Percentiles rank a stretch among this genome's conserved stretches.
phyloP scores from a whole-genome alignment of 257 asterid species.

The Asclepias syriaca region DNA sequence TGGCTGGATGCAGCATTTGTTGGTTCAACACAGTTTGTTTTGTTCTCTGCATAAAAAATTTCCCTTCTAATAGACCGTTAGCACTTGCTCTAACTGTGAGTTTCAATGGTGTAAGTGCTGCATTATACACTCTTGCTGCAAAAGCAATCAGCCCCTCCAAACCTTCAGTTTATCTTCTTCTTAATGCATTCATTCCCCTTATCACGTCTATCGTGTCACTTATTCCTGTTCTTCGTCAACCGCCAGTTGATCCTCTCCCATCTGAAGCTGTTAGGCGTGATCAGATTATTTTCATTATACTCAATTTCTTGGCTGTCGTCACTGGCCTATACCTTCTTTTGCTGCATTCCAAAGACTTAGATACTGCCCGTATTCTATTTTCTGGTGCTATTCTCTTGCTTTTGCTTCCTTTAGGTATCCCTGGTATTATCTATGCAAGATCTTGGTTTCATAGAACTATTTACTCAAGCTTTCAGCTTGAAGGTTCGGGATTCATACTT shows the following conservation, averaged over 20 bases:
- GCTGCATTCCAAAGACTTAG: constrained; percentile 40
- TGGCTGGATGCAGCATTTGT: constrained; percentile 85
- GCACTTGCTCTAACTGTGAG: constrained; percentile 85
- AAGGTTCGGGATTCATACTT: constrained; percentile 57
- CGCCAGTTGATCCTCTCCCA: constrained; percentile 28
- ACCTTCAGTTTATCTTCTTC: constrained; percentile 59
- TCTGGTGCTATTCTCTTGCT: constrained; percentile 62
- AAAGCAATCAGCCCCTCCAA: constrained; percentile 52
- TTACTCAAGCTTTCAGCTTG: constrained; percentile 37
- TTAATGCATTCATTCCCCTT: constrained; percentile 69
- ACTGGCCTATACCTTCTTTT: constrained; percentile 81
- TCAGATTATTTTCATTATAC: constrained; percentile 46
- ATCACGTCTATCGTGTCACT: constrained; percentile 47
- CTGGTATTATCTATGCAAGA: constrained; percentile 62
- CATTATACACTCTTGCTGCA: constrained; percentile 73
- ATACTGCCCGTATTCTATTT: constrained; percentile 36
- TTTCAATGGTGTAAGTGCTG: constrained; percentile 87
- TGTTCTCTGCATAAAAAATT: constrained; percentile 78
- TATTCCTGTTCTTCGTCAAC: constrained; percentile 65
- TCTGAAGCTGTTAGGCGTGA: constrained; percentile 45
- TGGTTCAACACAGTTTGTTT: constrained; percentile 96
- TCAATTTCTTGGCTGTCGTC: constrained; percentile 45
- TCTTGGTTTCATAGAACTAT: constrained; percentile 47
- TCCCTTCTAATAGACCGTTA: constrained; percentile 65
- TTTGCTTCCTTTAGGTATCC: constrained; percentile 60